phyloP scores from a whole-genome alignment of 495 filamentous ascomycete genomes.

The Podospora anserina region DNA sequence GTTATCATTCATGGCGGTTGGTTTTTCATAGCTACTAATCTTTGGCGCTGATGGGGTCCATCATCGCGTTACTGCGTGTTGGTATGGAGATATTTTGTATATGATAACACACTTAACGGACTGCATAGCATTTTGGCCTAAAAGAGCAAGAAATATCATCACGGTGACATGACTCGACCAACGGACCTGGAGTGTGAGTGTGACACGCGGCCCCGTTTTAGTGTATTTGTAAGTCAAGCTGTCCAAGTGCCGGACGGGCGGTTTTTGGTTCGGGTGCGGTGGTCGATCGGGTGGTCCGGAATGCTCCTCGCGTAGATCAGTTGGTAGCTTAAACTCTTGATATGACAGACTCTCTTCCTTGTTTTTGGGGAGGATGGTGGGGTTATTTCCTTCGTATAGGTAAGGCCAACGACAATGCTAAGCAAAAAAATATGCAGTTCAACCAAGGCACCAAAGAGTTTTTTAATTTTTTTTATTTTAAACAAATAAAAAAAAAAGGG shows the following conservation, averaged over 20 bases:
- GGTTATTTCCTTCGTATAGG: neutral
- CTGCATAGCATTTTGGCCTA: neutral
- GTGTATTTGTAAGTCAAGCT: neutral
- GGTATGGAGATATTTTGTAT: neutral
- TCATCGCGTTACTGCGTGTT: neutral
- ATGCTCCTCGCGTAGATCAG: conserved; percentile 3
- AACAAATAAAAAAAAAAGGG: too few relatives aligned
- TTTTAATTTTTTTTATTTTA: too few relatives aligned
- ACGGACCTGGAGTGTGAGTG: neutral
- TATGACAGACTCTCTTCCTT: neutral
- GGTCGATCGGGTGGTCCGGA: conserved; percentile 11
- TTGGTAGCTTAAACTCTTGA: neutral
- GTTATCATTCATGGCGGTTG: neutral
- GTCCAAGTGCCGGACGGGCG: neutral
- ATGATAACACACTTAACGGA: neutral
- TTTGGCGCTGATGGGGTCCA: neutral
- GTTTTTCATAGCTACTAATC: neutral
- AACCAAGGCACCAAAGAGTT: neutral
- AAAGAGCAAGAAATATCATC: neutral
- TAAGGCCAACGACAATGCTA: neutral
- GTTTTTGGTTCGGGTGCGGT: neutral
- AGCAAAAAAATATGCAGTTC: neutral
- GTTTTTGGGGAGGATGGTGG: neutral
- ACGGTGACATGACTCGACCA: neutral
- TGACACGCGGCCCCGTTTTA: neutral